Evolutionary conservation across 2,329 filamentous ascomycete genomes (phyloP).

Genomic region (Elsinoe arachidis): DNA sequence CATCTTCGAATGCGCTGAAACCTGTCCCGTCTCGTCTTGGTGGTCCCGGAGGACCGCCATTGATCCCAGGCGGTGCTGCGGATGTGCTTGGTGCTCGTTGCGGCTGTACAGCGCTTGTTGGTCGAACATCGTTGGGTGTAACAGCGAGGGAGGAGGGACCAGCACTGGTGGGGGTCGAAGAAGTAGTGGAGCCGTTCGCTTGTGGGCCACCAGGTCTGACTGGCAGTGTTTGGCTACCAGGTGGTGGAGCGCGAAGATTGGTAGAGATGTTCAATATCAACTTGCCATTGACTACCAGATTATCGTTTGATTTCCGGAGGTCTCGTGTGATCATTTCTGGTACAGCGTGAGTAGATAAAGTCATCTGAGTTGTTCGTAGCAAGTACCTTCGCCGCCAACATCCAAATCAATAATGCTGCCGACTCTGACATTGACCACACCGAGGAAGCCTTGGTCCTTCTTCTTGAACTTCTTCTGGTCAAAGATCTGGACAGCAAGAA

Average conservation of each 20-base stretch:
- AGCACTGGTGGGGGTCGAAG: slow-evolving; percentile 34
- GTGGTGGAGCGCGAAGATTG: slow-evolving; percentile 52
- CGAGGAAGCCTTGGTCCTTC: slow-evolving; percentile 98
- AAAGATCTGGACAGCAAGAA: slow-evolving; percentile 95
- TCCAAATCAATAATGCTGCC: slow-evolving; percentile 90
- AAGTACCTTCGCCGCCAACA: slow-evolving; percentile 80
- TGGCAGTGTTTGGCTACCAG: slow-evolving; percentile 24
- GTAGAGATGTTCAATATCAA: slow-evolving; percentile 94
- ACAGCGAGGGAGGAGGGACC: slow-evolving; percentile 26
- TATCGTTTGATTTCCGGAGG: slow-evolving; percentile 95
- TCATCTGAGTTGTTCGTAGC: background rate
- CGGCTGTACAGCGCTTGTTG: slow-evolving; percentile 21
- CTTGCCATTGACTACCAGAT: slow-evolving; percentile 94
- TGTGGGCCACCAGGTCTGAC: slow-evolving; percentile 27
- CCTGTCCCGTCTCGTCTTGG: slow-evolving; percentile 29
- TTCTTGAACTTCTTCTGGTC: slow-evolving; percentile 99
- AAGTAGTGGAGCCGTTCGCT: slow-evolving; percentile 31
- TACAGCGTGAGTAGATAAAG: slow-evolving; percentile 18
- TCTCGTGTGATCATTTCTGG: slow-evolving; percentile 94
- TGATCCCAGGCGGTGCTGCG: slow-evolving; percentile 23
- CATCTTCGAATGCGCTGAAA: slow-evolving; percentile 90
- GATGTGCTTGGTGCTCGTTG: slow-evolving; percentile 21
- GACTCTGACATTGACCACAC: slow-evolving; percentile 93
- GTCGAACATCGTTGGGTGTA: slow-evolving; percentile 18
- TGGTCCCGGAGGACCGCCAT: slow-evolving; percentile 24